Evolutionary conservation across 352 stramenopile species (phyloP).

Genomic region (Globisporangium okanoganense): DNA sequence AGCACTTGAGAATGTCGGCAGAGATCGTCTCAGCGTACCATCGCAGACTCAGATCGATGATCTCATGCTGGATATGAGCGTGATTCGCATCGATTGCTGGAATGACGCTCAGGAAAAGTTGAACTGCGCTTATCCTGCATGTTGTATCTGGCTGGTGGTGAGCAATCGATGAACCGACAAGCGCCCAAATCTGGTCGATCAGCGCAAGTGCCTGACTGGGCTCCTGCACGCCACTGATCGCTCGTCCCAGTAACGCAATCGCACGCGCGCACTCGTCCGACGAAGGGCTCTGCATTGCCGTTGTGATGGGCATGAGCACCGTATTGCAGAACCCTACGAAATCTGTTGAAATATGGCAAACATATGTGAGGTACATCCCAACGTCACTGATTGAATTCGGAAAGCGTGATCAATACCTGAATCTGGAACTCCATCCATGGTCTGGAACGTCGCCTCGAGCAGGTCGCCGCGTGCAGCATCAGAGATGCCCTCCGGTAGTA

Average conservation of each 20-base stretch:
- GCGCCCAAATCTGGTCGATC: slow-evolving; percentile 47
- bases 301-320: slow-evolving; percentile 30
- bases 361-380: slow-evolving; percentile 1
- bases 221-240: slow-evolving; percentile 44
- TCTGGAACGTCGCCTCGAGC: slow-evolving; percentile 59
- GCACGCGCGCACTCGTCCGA: slow-evolving; percentile 22
- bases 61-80: slow-evolving; percentile 30
- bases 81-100: slow-evolving; percentile 17
- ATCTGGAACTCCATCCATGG: slow-evolving; percentile 39
- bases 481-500: slow-evolving; percentile 9
- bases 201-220: slow-evolving; percentile 24
- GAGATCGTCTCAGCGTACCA: slow-evolving; percentile 43
- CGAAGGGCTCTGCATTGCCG: slow-evolving; percentile 28
- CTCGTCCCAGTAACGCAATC: slow-evolving; percentile 48
- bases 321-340: slow-evolving; percentile 51
- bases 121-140: slow-evolving; percentile 33
- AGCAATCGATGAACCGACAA: slow-evolving; percentile 31
- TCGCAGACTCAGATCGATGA: slow-evolving; percentile 34
- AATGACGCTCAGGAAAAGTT: slow-evolving; percentile 52
- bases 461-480: slow-evolving; percentile 18
- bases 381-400: not conserved
- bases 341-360: slow-evolving; percentile 21
- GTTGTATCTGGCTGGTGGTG: slow-evolving; percentile 27
- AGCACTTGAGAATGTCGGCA: slow-evolving; percentile 43
- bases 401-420: slow-evolving; percentile 28